These are phyloP conservation scores for Tillandsia fasciculata DNA, from an alignment of 176 grass and related monocot genomes.

Conservation along the genomic window DNA sequence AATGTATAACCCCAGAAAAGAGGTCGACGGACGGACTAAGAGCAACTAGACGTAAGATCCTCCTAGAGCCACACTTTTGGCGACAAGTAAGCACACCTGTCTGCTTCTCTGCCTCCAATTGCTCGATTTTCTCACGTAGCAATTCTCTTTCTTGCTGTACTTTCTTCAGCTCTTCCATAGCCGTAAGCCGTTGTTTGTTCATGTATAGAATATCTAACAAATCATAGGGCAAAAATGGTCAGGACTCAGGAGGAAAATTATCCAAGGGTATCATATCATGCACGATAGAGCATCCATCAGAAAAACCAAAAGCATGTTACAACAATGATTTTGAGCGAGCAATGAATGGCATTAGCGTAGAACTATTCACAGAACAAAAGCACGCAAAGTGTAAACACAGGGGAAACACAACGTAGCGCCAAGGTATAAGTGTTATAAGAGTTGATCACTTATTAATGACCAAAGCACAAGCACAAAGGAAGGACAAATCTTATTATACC, in stretches of 20 bases:
- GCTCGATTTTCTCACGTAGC: constrained; percentile 30
- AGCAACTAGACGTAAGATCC: background rate
- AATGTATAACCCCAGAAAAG: background rate
- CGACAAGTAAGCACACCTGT: background rate
- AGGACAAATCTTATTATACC: background rate
- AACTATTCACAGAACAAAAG: no score
- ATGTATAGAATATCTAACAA: constrained; percentile 39
- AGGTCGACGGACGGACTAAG: background rate
- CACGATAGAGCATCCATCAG: background rate
- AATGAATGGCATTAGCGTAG: background rate
- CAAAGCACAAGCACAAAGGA: background rate
- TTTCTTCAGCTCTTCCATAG: constrained; percentile 38
- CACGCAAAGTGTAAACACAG: no score
- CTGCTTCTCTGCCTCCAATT: constrained; percentile 21
- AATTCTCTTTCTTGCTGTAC: constrained; percentile 26
- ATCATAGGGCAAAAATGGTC: constrained; percentile 5
- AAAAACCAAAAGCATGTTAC: background rate
- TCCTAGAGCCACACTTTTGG: background rate
- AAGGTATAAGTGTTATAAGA: no score
- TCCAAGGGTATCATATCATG: background rate
- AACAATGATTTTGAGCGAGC: background rate
- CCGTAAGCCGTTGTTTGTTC: constrained; percentile 38
- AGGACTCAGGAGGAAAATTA: background rate
- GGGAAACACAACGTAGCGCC: no score
- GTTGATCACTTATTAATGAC: no score